Conservation (phyloP, 345 rosid species). For the Eucalyptus microcorys region DNA sequence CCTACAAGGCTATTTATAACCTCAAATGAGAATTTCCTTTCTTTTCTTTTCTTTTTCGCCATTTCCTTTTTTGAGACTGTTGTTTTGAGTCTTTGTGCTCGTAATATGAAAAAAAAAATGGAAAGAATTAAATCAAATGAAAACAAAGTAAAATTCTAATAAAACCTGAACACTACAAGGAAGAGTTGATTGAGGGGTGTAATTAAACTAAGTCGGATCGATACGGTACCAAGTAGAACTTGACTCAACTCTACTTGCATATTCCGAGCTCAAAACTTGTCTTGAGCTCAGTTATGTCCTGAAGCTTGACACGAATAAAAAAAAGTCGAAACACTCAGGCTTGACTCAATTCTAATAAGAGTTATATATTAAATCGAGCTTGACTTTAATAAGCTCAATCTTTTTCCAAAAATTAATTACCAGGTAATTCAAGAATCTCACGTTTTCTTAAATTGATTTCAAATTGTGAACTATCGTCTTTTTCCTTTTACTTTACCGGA, state of each 20-base stretch:
- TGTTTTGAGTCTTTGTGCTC: background rate
- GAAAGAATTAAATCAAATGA: background rate
- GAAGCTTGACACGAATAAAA: background rate
- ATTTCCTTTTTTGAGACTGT: background rate
- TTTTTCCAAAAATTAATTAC: too few relatives aligned
- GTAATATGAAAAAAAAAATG: background rate
- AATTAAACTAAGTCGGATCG: background rate
- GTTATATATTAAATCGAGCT: background rate
- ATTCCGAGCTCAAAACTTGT: background rate
- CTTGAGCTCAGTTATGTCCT: background rate
- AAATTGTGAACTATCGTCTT: background rate
- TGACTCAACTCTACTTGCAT: rapidly evolving
- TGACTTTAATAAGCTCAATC: background rate
- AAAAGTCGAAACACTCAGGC: rapidly evolving
- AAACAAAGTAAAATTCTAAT: background rate
- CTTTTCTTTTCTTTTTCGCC: background rate
- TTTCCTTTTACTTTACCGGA: too few relatives aligned
- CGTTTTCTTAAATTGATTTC: background rate
- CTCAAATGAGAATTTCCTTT: background rate
- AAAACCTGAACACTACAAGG: background rate
- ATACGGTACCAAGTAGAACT: background rate
- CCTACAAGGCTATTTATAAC: background rate
- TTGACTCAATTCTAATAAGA: background rate
- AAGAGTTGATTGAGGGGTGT: background rate
- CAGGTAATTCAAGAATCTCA: too few relatives aligned